Conservation (phyloP, 2,329 filamentous ascomycete genomes). For the Fusarium dimerum region DNA sequence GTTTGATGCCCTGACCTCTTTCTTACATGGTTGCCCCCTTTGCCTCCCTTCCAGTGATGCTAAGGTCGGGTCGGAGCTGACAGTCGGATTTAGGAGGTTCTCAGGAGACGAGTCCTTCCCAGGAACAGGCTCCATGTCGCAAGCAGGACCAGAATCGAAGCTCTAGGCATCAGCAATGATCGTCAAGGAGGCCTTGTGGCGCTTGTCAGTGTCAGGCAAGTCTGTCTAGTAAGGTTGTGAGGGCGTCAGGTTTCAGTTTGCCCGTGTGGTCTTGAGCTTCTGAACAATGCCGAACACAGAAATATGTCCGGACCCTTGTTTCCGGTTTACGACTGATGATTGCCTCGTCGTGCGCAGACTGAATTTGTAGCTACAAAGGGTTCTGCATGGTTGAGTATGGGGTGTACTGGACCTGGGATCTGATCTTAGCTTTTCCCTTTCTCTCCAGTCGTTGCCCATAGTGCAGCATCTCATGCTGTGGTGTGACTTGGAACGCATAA, state of each 20-base stretch:
- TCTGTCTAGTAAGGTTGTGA: not conserved
- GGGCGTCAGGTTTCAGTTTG: not conserved
- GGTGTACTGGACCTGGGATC: not conserved
- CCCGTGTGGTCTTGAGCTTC: not conserved
- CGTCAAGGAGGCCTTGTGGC: slow-evolving; percentile 2
- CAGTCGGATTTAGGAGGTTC: slow-evolving; percentile 41
- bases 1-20: not conserved
- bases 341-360: too few relatives aligned
- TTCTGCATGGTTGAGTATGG: too few relatives aligned
- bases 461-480: not conserved
- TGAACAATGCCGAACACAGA: too few relatives aligned
- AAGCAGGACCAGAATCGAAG: slow-evolving; percentile 31
- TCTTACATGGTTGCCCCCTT: not conserved
- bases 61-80: too few relatives aligned
- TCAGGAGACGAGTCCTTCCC: slow-evolving; percentile 59
- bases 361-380: too few relatives aligned
- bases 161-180: slow-evolving; percentile 24
- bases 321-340: too few relatives aligned
- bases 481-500: not conserved
- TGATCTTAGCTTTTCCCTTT: not conserved
- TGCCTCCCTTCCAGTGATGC: too few relatives aligned
- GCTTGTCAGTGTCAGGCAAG: not conserved
- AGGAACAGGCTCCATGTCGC: slow-evolving; percentile 39
- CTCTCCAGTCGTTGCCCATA: not conserved
- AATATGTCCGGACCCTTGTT: too few relatives aligned